Evolutionary conservation across 345 rosid species (phyloP).

Genomic region (Dimocarpus longan): DNA sequence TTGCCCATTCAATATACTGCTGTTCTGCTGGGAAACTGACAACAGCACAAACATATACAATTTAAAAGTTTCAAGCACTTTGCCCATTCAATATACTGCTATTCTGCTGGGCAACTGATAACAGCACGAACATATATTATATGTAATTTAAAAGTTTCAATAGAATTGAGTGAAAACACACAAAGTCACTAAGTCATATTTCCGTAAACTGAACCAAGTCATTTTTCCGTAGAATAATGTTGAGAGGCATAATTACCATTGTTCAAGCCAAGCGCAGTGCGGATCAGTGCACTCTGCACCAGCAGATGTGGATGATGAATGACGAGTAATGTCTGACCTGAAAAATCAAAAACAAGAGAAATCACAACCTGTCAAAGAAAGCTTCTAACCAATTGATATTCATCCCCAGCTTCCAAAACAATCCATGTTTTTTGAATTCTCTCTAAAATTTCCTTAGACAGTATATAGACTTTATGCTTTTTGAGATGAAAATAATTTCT

Average conservation of each 20-base stretch:
- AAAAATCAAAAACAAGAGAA: background rate
- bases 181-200: no score
- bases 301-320: conserved; percentile 70
- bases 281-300: conserved; percentile 87
- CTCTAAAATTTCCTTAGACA: background rate
- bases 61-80: no score
- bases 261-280: conserved; percentile 86
- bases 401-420: background rate
- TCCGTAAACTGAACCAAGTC: no score
- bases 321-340: conserved; percentile 65
- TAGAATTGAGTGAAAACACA: no score
- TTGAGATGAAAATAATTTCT: background rate
- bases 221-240: background rate
- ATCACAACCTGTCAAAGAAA: conserved; percentile 5
- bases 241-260: conserved; percentile 57
- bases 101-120: no score
- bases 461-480: background rate
- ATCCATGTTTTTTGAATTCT: background rate
- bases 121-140: background rate
- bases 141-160: no score
- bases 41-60: background rate
- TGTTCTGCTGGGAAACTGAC: background rate
- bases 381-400: background rate
- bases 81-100: no score
- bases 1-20: background rate